Percentiles rank a stretch among this genome's conserved stretches.
phyloP scores from a whole-genome alignment of 257 asterid genomes.

The Petrea volubilis region DNA sequence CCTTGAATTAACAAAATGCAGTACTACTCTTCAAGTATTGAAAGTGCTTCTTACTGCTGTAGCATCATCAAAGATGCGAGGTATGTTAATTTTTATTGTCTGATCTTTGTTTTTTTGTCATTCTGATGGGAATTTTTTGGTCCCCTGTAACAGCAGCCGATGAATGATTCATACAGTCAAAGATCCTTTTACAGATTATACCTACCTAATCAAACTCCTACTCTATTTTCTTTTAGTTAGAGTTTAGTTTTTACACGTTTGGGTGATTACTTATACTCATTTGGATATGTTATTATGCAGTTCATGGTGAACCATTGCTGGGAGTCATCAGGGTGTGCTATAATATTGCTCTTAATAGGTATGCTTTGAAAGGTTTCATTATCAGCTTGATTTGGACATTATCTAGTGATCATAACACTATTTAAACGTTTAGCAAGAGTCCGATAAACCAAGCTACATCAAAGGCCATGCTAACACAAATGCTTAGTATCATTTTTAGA shows the following conservation, averaged over 20 bases:
- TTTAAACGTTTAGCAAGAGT: slow-evolving; percentile 78
- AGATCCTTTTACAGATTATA: slow-evolving; percentile 11
- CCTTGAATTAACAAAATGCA: slow-evolving; percentile 47
- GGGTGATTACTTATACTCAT: slow-evolving; percentile 17
- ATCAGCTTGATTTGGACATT: slow-evolving; percentile 22
- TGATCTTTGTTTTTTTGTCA: neutral
- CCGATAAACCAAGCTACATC: slow-evolving; percentile 97
- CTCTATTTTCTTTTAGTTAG: slow-evolving; percentile 18
- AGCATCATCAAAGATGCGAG: slow-evolving; percentile 90
- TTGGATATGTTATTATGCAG: slow-evolving; percentile 49
- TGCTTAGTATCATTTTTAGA: slow-evolving; percentile 84
- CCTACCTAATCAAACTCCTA: slow-evolving; percentile 9
- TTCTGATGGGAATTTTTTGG: neutral
- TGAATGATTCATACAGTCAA: neutral
- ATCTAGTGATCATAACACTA: slow-evolving; percentile 31
- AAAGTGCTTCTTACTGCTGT: slow-evolving; percentile 97
- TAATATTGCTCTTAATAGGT: slow-evolving; percentile 96
- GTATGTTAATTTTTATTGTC: slow-evolving; percentile 41
- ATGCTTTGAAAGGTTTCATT: slow-evolving; percentile 28
- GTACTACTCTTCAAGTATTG: slow-evolving; percentile 95
- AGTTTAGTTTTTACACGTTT: slow-evolving; percentile 16
- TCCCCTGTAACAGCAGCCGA: neutral
- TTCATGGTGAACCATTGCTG: slow-evolving; percentile 95
- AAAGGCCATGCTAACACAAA: slow-evolving; percentile 96
- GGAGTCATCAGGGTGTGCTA: slow-evolving; percentile 94